Evolutionary conservation across 225 moss, liverwort and hornwort species (phyloP).

Genomic region (Lunularia cruciata): DNA sequence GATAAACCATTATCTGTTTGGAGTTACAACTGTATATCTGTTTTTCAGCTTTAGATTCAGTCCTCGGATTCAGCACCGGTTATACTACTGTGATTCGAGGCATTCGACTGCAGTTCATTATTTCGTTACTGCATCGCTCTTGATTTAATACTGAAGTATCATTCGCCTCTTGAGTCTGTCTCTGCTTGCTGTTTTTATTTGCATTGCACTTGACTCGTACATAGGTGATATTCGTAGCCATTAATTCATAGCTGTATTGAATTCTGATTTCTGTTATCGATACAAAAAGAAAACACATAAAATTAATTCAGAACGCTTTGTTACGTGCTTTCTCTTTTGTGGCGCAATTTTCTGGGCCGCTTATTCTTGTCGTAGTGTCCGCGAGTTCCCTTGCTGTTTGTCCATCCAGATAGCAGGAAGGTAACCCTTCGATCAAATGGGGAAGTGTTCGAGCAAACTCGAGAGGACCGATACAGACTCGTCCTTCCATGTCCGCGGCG

Average conservation of each 20-base stretch:
- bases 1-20: background rate
- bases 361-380: background rate
- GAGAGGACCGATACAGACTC: conserved; percentile 39
- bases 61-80: background rate
- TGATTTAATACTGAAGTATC: background rate
- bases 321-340: too few relatives aligned
- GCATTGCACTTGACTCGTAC: background rate
- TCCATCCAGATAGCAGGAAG: background rate
- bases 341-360: background rate
- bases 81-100: background rate
- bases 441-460: conserved; percentile 54
- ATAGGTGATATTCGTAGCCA: background rate
- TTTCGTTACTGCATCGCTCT: conserved; percentile 6
- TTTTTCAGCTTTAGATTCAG: background rate
- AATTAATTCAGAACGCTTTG: too few relatives aligned
- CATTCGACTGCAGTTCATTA: conserved; percentile 10
- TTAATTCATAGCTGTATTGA: background rate
- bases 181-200: conserved; percentile 11
- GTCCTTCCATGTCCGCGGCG: conserved; percentile 42
- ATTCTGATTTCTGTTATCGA: background rate
- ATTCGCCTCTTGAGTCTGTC: background rate
- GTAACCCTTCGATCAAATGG: conserved; percentile 25
- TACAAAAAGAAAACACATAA: background rate
- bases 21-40: background rate
- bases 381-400: background rate